Evolutionary conservation across 768 basidiomycete species (phyloP).

Genomic region (Agaricus subrufescens): DNA sequence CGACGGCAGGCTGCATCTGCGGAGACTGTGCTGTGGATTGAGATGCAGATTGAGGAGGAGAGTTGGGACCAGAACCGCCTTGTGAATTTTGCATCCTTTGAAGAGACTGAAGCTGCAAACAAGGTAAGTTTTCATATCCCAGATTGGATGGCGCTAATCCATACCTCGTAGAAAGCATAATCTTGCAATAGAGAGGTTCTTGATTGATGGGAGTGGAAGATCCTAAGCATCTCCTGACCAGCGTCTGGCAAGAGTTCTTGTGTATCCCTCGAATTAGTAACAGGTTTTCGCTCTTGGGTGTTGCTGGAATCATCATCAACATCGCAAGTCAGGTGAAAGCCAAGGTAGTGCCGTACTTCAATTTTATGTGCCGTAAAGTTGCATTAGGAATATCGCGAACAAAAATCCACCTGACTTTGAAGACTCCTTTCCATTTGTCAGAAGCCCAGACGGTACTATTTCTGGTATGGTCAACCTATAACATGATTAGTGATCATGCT

Average conservation of each 20-base stretch:
- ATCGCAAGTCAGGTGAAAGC: neutral
- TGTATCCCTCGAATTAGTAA: slow-evolving; percentile 96
- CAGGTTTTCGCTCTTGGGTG: slow-evolving; percentile 96
- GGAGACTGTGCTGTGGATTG: slow-evolving; percentile 33
- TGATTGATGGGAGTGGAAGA: slow-evolving; percentile 91
- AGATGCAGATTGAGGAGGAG: slow-evolving; percentile 35
- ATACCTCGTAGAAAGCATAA: slow-evolving; percentile 87
- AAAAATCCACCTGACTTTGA: slow-evolving; percentile 97
- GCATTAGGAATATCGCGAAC: slow-evolving; percentile 94
- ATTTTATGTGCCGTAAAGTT: slow-evolving; percentile 81
- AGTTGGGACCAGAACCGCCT: slow-evolving; percentile 22
- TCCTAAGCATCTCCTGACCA: slow-evolving; percentile 93
- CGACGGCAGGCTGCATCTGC: slow-evolving; percentile 27
- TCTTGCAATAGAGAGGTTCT: slow-evolving; percentile 92
- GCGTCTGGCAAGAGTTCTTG: slow-evolving; percentile 96
- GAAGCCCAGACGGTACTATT: slow-evolving; percentile 98
- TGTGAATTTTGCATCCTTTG: slow-evolving; percentile 58
- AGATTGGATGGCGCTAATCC: slow-evolving; percentile 13
- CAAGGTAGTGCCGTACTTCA: slow-evolving; percentile 50
- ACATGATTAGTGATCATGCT: neutral
- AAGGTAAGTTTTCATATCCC: neutral
- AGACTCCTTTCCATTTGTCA: slow-evolving; percentile 99
- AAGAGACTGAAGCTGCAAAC: slow-evolving; percentile 70
- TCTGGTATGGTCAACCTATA: slow-evolving; percentile 83
- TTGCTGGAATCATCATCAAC: slow-evolving; percentile 51